Evolutionary conservation across 371 early-diverging fungal species (phyloP), one percentile per base, ranked within the genome.

Genomic region (Gilbertella persicaria): DNA sequence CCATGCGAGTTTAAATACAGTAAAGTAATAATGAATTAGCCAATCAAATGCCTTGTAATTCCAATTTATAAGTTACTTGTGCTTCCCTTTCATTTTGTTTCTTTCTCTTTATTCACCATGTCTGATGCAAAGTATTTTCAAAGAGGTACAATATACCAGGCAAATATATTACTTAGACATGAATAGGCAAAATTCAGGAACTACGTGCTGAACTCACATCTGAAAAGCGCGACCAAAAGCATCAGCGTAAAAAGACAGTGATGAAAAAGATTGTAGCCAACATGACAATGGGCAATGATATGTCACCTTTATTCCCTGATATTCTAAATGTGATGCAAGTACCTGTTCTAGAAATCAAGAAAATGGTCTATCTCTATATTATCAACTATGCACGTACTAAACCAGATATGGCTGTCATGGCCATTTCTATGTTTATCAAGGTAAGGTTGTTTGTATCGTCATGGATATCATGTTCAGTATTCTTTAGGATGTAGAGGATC

Each of bases 271-370:
- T 97, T 57, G 93, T 96, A 13, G 96, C 95, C 58, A 96, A 97
- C 64, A 97, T 98, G 97, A 96, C 99, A 9, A 93, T 97, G 91
- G 99, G 99, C 28, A 95, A 95, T 66, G 98, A 98, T 72, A 95
- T 97, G 91, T 91, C 93, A 5, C 83, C 92, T 12, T 80, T 98
- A 39, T 95, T 91, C 52, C 76, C 73, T 17, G 84, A 84, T 59
- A 80, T 84, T 24, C 56, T 84, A 0, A 75, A 72, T 37, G 79
- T 79, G 29, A 80, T 84, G 82, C 73, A 77, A 45, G 79, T 80
- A 1, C 74, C 78, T 6, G 67, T 72, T 25, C 48, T 82, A 23
- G 79, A 75, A 62, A 58, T 78, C 53, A 98, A 97, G 71, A 97
- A 97, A 80, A 90, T 97, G 86, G 94, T 97, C 21, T 91, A 94